Evolutionary conservation across 805 yeast species (phyloP), one percentile per base, ranked within the genome.

Genomic region (Candida saitoana): DNA sequence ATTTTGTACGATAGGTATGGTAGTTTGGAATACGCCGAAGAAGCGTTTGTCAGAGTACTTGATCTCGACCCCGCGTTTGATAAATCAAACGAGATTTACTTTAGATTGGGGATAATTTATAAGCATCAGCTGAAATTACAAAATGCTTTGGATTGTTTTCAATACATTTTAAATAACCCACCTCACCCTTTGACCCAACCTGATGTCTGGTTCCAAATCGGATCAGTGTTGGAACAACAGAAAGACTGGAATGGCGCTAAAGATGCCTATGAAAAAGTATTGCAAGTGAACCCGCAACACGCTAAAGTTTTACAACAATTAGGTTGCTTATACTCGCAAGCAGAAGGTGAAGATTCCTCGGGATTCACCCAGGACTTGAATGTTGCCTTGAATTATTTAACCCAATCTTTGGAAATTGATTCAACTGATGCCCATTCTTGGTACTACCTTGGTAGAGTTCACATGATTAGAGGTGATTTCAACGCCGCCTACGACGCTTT

Each of bases 181-280:
- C 99, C 99, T 1, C 84, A 88, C 41, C 99, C 99, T 1, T 71
- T 93, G 49, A 90, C 97, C 36, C 96, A 88, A 60, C 88, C 96
- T 39, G 99, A 93, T 60, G 95, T 93, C 41, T 93, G 98, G 98
- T 93, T 93, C 70, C 99, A 93, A 67, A 86, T 93, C 49, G 99
- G 99, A 32, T 85, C 89, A 24, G 98, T 93, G 2, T 75, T 93
- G 54, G 99, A 93, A 62, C 96, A 86, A 59, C 91, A 87, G 67
- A 82, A 88, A 55, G 96, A 89, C 57, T 91, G 87, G 77, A 79
- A 75, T 48, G 87, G 90, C 30, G 98, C 99, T 2, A 81, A 83
- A 55, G 97, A 90, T 49, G 98, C 98, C 6, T 93, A 93, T 62
- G 96, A 91, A 64, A 79, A 93, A 45, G 98, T 93, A 0, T 70